Percentiles rank a stretch among this genome's conserved stretches.
phyloP scores from a whole-genome alignment of 148 eudicot species.

The Amaranthus palmeri region DNA sequence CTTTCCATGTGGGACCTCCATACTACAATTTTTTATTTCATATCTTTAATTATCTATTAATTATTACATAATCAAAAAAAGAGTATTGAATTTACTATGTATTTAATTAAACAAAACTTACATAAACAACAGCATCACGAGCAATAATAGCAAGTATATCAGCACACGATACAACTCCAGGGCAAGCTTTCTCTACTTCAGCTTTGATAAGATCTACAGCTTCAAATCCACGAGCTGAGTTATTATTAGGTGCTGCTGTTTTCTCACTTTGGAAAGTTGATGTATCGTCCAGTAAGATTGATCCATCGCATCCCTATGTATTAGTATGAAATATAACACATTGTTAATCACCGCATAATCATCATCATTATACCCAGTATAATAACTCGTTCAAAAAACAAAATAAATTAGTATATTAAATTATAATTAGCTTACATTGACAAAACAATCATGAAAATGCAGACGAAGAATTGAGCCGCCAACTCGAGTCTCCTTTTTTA shows the following conservation, averaged over 20 bases:
- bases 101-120: slow-evolving; percentile 8
- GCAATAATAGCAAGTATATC: slow-evolving; percentile 50
- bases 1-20: slow-evolving; percentile 46
- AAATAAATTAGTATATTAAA: not conserved
- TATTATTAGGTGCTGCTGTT: slow-evolving; percentile 35
- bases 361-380: no score
- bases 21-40: slow-evolving; percentile 19
- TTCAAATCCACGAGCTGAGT: slow-evolving; percentile 45
- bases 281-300: slow-evolving; percentile 38
- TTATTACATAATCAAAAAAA: no score
- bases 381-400: no score
- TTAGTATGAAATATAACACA: no score
- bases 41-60: not conserved
- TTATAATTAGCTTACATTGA: slow-evolving; percentile 30
- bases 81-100: no score
- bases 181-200: slow-evolving; percentile 39
- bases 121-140: slow-evolving; percentile 40
- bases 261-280: slow-evolving; percentile 39
- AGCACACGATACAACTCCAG: slow-evolving; percentile 49
- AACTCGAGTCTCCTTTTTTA: slow-evolving; percentile 36
- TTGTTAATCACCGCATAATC: not conserved
- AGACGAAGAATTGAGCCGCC: slow-evolving; percentile 52
- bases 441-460: slow-evolving; percentile 60
- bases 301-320: slow-evolving; percentile 49
- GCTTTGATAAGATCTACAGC: slow-evolving; percentile 46